Evolutionary conservation across 441 rosid species (phyloP), one percentile per base, ranked within the genome.

Genomic region (Daphne laureola): DNA sequence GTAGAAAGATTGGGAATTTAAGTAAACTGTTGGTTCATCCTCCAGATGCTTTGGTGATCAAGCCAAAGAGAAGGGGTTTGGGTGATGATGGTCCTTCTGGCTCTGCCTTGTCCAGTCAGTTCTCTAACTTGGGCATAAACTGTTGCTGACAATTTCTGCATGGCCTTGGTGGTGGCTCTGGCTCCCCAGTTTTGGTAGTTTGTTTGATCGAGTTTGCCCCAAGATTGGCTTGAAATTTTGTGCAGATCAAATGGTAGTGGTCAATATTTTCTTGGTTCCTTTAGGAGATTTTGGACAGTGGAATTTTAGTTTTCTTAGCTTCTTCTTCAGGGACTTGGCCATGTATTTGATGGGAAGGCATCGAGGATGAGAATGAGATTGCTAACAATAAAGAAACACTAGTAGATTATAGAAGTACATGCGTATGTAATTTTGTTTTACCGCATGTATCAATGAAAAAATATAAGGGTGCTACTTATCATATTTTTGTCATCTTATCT

Each of bases 21-120:
- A 31, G 60, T 49, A 56, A 41, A 45, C 36, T 57, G 21, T 15
- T 49, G 49, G 64, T 75, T 73, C 17, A 61, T 9, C 73, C 73
- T 55, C 74, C 80, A 17, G 38, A 31, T 31, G 9, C 38, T 31
- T 4, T 51, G 55, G 61, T 53, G 21, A 16, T 46, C 38, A 68
- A 66, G 43, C 56, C 69, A 9, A 49, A 36, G 57, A 62, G 46
- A 31, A 50, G 61, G 42, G 55, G 47, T 16, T 43, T 71, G 54
- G 58, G 59, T 17, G 61, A 65, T 17, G 61, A 65, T 15, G 68
- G 64, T 44, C 38, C 51, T 4, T 26, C 54, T 42, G 72, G 68
- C 13, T 73, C 83, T 44, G 73, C 64, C 26, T 71, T 79, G 73
- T 73, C 80, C 17, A 72, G 66, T 59, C 78, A 76, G 59, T 70